A percentile compares a stretch with the other conserved stretches of the same genome.
These are phyloP conservation scores for Austropuccinia psidii DNA, from an alignment of 1,284 basidiomycete species.

Conservation along the genomic window DNA sequence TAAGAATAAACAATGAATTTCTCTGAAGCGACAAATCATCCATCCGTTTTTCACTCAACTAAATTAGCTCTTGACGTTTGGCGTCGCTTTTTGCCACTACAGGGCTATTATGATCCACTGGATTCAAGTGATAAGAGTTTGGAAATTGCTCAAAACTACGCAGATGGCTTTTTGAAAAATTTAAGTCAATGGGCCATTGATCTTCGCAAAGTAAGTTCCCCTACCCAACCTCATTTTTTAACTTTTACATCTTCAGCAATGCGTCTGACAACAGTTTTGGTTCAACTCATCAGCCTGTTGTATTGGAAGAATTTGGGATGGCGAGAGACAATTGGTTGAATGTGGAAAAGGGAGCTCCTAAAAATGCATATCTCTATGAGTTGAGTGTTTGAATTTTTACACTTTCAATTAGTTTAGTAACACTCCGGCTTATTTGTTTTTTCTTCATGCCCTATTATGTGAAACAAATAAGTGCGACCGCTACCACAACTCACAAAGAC, in stretches of 20 bases:
- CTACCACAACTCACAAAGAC: constrained; percentile 40
- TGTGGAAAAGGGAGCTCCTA: constrained; percentile 30
- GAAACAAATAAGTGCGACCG: constrained; percentile 32
- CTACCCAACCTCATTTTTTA: neutral
- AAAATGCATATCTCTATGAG: constrained; percentile 32
- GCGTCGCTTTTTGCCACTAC: neutral
- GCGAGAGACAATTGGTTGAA: constrained; percentile 43
- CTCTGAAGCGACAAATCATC: neutral
- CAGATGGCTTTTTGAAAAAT: constrained; percentile 38
- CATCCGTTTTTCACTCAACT: neutral
- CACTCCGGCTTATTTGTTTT: neutral
- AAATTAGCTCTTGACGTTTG: no score
- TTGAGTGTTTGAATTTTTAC: neutral
- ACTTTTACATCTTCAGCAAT: neutral
- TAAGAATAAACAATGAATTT: neutral
- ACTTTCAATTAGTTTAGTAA: neutral
- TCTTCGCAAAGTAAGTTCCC: constrained; percentile 26
- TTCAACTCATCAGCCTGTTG: constrained; percentile 39
- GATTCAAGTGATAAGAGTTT: constrained; percentile 38
- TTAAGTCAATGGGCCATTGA: constrained; percentile 32
- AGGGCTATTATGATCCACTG: constrained; percentile 41
- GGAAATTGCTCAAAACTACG: constrained; percentile 37
- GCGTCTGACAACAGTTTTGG: neutral
- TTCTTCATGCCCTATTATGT: neutral
- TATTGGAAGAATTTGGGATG: constrained; percentile 43